phyloP scores from a whole-genome alignment of 768 basidiomycete genomes.

The Russula compacta region DNA sequence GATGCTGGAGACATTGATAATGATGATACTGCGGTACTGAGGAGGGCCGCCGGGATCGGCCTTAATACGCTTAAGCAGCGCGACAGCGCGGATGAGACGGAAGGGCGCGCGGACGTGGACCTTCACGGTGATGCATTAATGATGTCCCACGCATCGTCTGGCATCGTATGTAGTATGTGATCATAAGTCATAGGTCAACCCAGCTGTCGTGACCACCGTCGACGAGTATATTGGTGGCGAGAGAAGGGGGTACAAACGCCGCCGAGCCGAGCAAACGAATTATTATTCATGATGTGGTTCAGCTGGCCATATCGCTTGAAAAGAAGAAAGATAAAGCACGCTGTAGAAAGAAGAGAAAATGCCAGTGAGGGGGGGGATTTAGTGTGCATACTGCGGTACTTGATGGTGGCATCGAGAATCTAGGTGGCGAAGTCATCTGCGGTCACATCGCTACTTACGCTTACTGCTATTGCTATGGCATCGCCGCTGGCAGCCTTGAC shows the following conservation, averaged over 20 bases:
- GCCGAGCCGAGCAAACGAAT: slow-evolving; percentile 25
- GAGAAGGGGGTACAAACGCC: not conserved
- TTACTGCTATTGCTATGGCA: slow-evolving; percentile 40
- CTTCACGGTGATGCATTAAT: slow-evolving; percentile 80
- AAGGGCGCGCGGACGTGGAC: slow-evolving; percentile 84
- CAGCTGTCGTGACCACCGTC: slow-evolving; percentile 33
- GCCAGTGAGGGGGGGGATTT: not conserved
- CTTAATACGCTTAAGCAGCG: slow-evolving; percentile 80
- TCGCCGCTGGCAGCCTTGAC: slow-evolving; percentile 67
- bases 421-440: slow-evolving; percentile 77
- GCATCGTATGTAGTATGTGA: slow-evolving; percentile 82
- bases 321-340: not conserved
- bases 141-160: slow-evolving; percentile 73
- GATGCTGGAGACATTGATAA: slow-evolving; percentile 75
- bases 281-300: slow-evolving; percentile 83
- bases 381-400: slow-evolving; percentile 37
- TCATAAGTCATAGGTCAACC: slow-evolving; percentile 75
- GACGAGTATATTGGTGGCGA: not conserved
- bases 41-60: slow-evolving; percentile 35
- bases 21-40: slow-evolving; percentile 68
- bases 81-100: slow-evolving; percentile 74
- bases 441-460: slow-evolving; percentile 65
- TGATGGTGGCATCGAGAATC: slow-evolving; percentile 65
- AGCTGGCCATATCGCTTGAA: slow-evolving; percentile 71
- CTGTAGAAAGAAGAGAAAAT: not conserved